phyloP scores from a whole-genome alignment of 192 early-diverging fungal genomes.

The Backusella luteola region DNA sequence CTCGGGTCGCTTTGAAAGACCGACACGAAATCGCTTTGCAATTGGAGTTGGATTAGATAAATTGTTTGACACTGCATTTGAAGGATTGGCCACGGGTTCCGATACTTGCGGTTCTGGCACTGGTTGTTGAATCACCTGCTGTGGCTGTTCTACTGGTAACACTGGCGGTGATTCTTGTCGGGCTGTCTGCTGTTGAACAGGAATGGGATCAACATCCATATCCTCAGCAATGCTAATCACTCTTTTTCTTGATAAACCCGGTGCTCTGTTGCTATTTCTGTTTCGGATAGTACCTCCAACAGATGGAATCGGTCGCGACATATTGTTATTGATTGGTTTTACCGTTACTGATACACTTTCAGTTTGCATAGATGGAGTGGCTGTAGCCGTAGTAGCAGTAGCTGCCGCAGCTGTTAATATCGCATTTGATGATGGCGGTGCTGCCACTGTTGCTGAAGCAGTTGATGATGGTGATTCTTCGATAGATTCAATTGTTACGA shows the following conservation, averaged over 20 bases:
- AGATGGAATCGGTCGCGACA: not conserved
- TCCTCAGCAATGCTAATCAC: not conserved
- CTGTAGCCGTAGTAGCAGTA: not conserved
- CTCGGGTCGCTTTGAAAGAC: not conserved
- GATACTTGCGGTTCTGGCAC: not conserved
- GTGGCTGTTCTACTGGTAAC: not conserved
- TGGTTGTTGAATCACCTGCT: not conserved
- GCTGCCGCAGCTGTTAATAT: not conserved
- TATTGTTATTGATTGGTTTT: not conserved
- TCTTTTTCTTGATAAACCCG: not conserved
- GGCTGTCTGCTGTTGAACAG: not conserved
- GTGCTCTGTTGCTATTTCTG: not conserved
- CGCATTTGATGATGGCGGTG: not conserved
- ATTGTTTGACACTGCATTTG: not conserved
- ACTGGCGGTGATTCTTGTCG: not conserved
- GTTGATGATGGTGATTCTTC: not conserved
- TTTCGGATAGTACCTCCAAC: not conserved
- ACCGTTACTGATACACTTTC: not conserved
- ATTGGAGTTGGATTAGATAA: not conserved
- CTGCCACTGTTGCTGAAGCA: not conserved
- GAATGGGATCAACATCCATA: not conserved
- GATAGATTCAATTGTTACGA: constrained; percentile 44
- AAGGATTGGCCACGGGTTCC: not conserved
- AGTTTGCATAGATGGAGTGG: not conserved
- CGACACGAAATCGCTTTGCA: not conserved